These are phyloP conservation scores for Vitis hybrid DNA, from an alignment of 177 flowering plant genomes.

Conservation along the genomic window DNA sequence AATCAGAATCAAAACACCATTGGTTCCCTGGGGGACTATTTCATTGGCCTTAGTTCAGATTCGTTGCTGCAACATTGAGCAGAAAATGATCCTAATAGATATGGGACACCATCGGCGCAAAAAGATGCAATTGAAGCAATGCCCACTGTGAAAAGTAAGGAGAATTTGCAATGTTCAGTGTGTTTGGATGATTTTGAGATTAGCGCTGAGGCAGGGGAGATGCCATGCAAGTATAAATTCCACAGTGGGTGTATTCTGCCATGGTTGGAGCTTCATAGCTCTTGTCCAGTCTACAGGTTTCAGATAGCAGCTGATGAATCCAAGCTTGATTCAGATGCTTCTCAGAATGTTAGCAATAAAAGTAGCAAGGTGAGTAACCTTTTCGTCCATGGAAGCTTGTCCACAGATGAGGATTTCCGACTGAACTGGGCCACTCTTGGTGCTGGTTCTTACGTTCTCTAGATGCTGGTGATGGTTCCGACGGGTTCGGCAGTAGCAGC, in stretches of 20 bases:
- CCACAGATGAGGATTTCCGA: too few species aligned
- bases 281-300: slow-evolving; percentile 85
- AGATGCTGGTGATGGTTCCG: too few species aligned
- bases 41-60: slow-evolving; percentile 74
- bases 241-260: too few species aligned
- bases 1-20: slow-evolving; percentile 25
- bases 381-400: too few species aligned
- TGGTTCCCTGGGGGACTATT: slow-evolving; percentile 70
- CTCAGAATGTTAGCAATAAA: slow-evolving; percentile 18
- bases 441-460: too few species aligned
- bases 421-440: too few species aligned
- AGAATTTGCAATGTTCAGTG: too few species aligned
- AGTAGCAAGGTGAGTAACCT: slow-evolving; percentile 20
- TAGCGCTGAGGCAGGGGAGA: slow-evolving; percentile 63
- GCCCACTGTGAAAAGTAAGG: too few species aligned
- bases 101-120: slow-evolving; percentile 53
- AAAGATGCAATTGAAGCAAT: too few species aligned
- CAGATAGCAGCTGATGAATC: slow-evolving; percentile 70
- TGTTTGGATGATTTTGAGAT: slow-evolving; percentile 60
- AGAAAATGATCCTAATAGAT: slow-evolving; percentile 82
- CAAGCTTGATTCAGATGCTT: slow-evolving; percentile 38
- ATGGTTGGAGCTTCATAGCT: slow-evolving; percentile 63
- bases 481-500: too few species aligned
- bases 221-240: too few species aligned
- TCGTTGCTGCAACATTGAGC: slow-evolving; percentile 77